Conservation (phyloP, 1,284 basidiomycete species). For the Trametes hirsuta region DNA sequence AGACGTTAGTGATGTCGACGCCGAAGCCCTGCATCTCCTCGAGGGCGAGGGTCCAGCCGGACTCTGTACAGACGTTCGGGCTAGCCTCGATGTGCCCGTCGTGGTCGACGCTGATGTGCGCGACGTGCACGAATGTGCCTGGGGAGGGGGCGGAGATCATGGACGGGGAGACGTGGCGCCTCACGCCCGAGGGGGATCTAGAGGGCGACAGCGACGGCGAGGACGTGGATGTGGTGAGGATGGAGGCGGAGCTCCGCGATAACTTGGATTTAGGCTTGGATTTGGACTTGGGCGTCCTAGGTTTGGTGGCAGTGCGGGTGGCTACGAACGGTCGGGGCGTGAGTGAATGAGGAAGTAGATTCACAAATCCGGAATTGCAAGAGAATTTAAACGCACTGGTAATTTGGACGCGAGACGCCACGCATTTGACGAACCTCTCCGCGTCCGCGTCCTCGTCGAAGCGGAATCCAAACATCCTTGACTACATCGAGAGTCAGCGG, state of each 20-base stretch:
- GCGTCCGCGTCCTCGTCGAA: slow-evolving; percentile 72
- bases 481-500: slow-evolving; percentile 44
- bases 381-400: slow-evolving; percentile 16
- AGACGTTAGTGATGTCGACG: slow-evolving; percentile 29
- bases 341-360: slow-evolving; percentile 1
- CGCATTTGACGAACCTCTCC: slow-evolving; percentile 52
- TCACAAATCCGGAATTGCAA: background rate
- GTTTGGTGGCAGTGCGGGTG: too few relatives aligned
- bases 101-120: slow-evolving; percentile 82
- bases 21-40: slow-evolving; percentile 67
- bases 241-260: background rate
- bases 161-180: slow-evolving; percentile 41
- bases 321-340: slow-evolving; percentile 12
- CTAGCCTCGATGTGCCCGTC: slow-evolving; percentile 72
- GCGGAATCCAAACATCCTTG: slow-evolving; percentile 78
- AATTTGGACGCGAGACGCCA: slow-evolving; percentile 34
- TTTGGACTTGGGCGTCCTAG: slow-evolving; percentile 8
- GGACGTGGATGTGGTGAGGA: background rate
- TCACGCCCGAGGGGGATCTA: background rate
- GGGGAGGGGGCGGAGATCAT: slow-evolving; percentile 77
- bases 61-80: slow-evolving; percentile 64
- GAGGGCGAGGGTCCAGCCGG: slow-evolving; percentile 73
- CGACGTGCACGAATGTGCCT: slow-evolving; percentile 84
- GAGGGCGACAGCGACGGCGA: too few relatives aligned
- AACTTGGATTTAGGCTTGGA: background rate